phyloP scores from a whole-genome alignment of 1,284 basidiomycete genomes.

The Stereum hirsutum region DNA sequence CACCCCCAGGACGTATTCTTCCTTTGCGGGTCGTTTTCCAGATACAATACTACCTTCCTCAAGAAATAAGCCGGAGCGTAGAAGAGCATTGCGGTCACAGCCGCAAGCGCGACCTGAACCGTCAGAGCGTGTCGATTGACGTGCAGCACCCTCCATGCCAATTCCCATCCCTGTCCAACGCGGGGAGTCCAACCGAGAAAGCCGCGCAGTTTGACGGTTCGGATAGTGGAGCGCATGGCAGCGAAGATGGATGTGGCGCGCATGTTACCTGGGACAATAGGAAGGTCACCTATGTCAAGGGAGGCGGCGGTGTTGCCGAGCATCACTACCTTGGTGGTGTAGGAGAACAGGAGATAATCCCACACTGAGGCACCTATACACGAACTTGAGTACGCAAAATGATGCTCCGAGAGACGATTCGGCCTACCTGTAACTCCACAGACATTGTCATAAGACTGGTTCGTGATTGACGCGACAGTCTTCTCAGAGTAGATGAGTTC shows the following conservation, averaged over 20 bases:
- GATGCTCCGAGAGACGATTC: slow-evolving; percentile 6
- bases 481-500: slow-evolving; percentile 70
- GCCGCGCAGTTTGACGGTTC: slow-evolving; percentile 29
- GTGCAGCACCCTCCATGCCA: slow-evolving; percentile 47
- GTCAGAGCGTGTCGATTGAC: slow-evolving; percentile 38
- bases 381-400: neutral
- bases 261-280: slow-evolving; percentile 67
- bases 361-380: slow-evolving; percentile 30
- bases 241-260: slow-evolving; percentile 45
- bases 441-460: slow-evolving; percentile 54
- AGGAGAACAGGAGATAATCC: slow-evolving; percentile 66
- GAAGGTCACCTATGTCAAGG: slow-evolving; percentile 80
- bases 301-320: slow-evolving; percentile 65
- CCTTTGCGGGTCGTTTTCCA: slow-evolving; percentile 54
- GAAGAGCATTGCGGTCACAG: slow-evolving; percentile 57
- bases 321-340: slow-evolving; percentile 78
- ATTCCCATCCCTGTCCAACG: slow-evolving; percentile 52
- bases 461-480: slow-evolving; percentile 44
- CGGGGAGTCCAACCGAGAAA: slow-evolving; percentile 33
- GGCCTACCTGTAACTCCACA: slow-evolving; percentile 42
- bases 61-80: slow-evolving; percentile 78
- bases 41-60: slow-evolving; percentile 58
- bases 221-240: slow-evolving; percentile 29
- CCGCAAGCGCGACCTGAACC: slow-evolving; percentile 46
- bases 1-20: slow-evolving; percentile 60